A percentile compares a stretch with the other conserved stretches of the same genome.
These are phyloP conservation scores for Tricholoma flavovirens DNA, from an alignment of 768 basidiomycete species.

Conservation along the genomic window DNA sequence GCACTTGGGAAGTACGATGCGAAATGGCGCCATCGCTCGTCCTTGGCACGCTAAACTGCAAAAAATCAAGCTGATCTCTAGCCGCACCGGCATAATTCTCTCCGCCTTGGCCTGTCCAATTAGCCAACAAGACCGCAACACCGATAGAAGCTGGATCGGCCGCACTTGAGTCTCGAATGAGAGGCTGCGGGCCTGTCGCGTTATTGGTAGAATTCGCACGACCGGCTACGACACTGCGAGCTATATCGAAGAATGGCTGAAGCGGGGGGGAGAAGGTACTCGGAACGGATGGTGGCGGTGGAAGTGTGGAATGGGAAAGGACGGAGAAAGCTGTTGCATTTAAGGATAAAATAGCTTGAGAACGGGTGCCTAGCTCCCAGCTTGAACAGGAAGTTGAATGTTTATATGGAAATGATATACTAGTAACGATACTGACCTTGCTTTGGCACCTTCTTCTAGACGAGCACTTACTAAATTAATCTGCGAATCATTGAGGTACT, in stretches of 20 bases:
- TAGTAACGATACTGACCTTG: constrained; percentile 26
- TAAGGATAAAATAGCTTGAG: constrained; percentile 44
- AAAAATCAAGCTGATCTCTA: constrained; percentile 55
- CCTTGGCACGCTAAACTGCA: constrained; percentile 51
- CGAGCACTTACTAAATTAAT: constrained; percentile 28
- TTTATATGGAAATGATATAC: background rate
- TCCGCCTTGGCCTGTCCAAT: constrained; percentile 40
- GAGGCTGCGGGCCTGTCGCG: constrained; percentile 47
- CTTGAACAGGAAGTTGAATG: constrained; percentile 19
- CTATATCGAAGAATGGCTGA: constrained; percentile 52
- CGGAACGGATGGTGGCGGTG: constrained; percentile 32
- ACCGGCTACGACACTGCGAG: constrained; percentile 40
- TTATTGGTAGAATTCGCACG: constrained; percentile 39
- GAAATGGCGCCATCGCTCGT: constrained; percentile 78
- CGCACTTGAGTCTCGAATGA: constrained; percentile 52
- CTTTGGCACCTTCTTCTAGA: constrained; percentile 30
- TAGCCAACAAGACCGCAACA: constrained; percentile 55
- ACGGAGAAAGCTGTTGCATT: constrained; percentile 43
- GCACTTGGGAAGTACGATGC: constrained; percentile 62
- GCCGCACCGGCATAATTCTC: constrained; percentile 62
- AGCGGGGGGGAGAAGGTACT: constrained; percentile 31
- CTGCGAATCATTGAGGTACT: constrained; percentile 28
- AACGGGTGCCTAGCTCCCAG: constrained; percentile 53
- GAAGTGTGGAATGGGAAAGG: constrained; percentile 28
- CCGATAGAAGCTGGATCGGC: constrained; percentile 83